A percentile compares a stretch with the other conserved stretches of the same genome.
Conservation (phyloP, 176 grass and related monocot species). For the Avena eriantha region DNA sequence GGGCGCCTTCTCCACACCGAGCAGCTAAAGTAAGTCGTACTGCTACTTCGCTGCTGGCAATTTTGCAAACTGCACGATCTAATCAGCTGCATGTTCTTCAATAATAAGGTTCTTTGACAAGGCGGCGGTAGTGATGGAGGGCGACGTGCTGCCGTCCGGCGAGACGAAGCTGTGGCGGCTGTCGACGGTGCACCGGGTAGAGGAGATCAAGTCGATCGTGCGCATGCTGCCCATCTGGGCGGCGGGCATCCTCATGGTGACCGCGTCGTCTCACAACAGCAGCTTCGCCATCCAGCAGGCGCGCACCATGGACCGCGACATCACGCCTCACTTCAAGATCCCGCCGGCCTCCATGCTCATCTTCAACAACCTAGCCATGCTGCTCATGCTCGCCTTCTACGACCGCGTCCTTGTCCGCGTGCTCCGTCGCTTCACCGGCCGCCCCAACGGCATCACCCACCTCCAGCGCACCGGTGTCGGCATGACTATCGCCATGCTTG, state of each 20-base stretch:
- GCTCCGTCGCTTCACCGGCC: constrained; percentile 55
- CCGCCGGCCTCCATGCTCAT: constrained; percentile 72
- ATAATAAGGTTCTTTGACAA: constrained; percentile 68
- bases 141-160: constrained; percentile 65
- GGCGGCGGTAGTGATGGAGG: constrained; percentile 63
- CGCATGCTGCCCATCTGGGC: constrained; percentile 83
- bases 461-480: constrained; percentile 86
- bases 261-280: constrained; percentile 72
- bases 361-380: constrained; percentile 67
- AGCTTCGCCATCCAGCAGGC: constrained; percentile 80
- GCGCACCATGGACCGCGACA: constrained; percentile 75
- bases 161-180: constrained; percentile 64
- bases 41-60: neutral
- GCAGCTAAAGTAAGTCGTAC: constrained; percentile 64
- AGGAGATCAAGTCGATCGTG: constrained; percentile 89
- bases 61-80: neutral
- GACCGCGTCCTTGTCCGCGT: constrained; percentile 71
- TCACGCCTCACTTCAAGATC: constrained; percentile 62
- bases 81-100: neutral
- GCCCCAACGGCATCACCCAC: constrained; percentile 71
- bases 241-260: constrained; percentile 68
- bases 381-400: constrained; percentile 67
- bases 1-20: constrained; percentile 73
- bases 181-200: constrained; percentile 84
- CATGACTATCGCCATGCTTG: constrained; percentile 56